Percentiles rank a stretch among this genome's conserved stretches.
These are phyloP conservation scores for Castanea crenata DNA, from an alignment of 306 rosid species.

Conservation along the genomic window DNA sequence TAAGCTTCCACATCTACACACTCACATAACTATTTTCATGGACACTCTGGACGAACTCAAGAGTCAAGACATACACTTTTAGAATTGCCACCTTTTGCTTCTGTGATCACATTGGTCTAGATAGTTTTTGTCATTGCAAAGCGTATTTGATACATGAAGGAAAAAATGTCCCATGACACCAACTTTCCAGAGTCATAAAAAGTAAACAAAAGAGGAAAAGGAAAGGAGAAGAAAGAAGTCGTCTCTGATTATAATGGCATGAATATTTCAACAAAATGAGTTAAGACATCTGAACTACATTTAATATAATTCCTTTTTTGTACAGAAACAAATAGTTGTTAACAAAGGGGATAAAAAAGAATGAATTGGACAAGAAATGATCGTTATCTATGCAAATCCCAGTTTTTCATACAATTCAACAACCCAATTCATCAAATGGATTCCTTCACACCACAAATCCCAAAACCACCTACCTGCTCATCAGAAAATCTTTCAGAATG, in stretches of 20 bases:
- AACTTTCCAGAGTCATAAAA: neutral
- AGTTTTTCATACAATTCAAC: constrained; percentile 4
- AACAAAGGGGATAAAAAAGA: neutral
- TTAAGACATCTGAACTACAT: neutral
- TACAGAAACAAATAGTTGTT: neutral
- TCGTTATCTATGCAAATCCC: neutral
- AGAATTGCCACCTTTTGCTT: too few species aligned
- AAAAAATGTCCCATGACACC: neutral
- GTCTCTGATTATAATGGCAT: neutral
- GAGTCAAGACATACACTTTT: too few species aligned
- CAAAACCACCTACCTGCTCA: constrained; percentile 53
- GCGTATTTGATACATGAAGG: too few species aligned
- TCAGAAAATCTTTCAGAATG: constrained; percentile 78
- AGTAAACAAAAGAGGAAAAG: neutral
- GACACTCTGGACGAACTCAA: too few species aligned
- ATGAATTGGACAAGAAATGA: neutral
- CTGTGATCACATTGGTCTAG: too few species aligned
- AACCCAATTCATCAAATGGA: constrained; percentile 1
- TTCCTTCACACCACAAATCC: neutral
- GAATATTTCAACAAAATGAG: neutral
- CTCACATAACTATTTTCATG: too few species aligned
- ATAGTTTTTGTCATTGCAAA: too few species aligned
- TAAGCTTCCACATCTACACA: too few species aligned
- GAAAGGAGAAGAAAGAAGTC: neutral
- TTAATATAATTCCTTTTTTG: neutral